These are phyloP conservation scores for Acanthamoeba triangularis DNA, from an alignment of 208 protist genomes.

Conservation along the genomic window DNA sequence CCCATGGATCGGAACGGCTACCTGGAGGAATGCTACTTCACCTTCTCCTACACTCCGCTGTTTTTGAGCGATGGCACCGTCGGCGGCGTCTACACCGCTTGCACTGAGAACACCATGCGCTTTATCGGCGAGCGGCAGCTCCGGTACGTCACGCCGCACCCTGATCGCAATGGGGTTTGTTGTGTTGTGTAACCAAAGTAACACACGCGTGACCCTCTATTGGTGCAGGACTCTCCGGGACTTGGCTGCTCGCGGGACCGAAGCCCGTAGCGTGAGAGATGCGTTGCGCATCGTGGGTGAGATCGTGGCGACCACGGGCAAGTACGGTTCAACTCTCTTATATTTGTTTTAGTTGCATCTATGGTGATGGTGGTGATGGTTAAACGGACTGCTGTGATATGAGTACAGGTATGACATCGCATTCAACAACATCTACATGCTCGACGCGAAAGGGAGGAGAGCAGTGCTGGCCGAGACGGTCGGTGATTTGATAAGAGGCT, in stretches of 20 bases:
- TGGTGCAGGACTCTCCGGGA: neutral
- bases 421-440: neutral
- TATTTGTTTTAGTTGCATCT: neutral
- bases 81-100: neutral
- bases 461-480: neutral
- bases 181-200: neutral
- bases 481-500: neutral
- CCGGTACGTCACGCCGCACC: neutral
- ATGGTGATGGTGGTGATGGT: neutral
- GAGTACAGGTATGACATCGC: neutral
- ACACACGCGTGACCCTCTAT: neutral
- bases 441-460: neutral
- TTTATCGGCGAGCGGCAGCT: slow-evolving; percentile 34
- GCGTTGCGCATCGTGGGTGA: neutral
- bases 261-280: neutral
- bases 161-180: neutral
- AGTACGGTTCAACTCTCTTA: neutral
- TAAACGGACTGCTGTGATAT: neutral
- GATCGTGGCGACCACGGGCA: neutral
- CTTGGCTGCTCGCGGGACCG: neutral
- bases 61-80: slow-evolving; percentile 10
- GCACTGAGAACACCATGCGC: neutral
- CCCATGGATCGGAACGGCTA: neutral
- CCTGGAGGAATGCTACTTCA: slow-evolving; percentile 61
- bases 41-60: slow-evolving; percentile 43